Evolutionary conservation across 1,284 basidiomycete genomes (phyloP).

Genomic region (Boletellus deceptivus): DNA sequence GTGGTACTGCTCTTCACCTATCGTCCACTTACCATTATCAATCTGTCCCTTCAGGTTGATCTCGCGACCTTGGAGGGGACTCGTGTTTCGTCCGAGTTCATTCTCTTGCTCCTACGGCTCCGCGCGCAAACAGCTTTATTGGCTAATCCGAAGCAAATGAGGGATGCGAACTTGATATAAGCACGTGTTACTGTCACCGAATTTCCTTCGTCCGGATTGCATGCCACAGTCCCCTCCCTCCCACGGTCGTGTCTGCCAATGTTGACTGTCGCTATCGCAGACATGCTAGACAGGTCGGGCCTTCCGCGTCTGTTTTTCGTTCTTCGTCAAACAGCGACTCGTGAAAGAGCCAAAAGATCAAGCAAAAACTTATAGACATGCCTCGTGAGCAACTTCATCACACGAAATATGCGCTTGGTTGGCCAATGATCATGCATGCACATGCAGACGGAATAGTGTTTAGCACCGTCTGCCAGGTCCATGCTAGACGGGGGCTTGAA

Average conservation of each 20-base stretch:
- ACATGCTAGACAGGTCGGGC: not conserved
- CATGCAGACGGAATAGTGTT: conserved; percentile 6
- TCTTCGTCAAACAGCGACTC: not conserved
- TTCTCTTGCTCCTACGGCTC: not conserved
- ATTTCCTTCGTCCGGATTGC: not conserved
- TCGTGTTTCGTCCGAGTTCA: not conserved
- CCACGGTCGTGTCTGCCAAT: not conserved
- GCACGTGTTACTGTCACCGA: not conserved
- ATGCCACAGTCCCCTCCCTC: not conserved
- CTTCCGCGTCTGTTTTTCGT: conserved; percentile 1
- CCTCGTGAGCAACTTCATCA: conserved; percentile 9
- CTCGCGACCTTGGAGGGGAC: not conserved
- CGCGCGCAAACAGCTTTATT: too few species aligned
- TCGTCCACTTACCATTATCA: not conserved
- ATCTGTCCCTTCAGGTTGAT: not conserved
- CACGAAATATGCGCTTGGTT: too few species aligned
- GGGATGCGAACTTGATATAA: not conserved
- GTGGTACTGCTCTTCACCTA: not conserved
- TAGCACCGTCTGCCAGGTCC: conserved; percentile 11
- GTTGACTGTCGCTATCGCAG: not conserved
- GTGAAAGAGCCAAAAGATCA: conserved; percentile 2
- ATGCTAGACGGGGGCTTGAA: conserved; percentile 1
- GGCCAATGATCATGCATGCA: not conserved
- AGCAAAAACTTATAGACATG: conserved; percentile 11
- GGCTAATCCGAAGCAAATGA: not conserved